A percentile compares a stretch with the other conserved stretches of the same genome.
Conservation (phyloP, 331 rosid species). For the Stylosanthes scabra region DNA sequence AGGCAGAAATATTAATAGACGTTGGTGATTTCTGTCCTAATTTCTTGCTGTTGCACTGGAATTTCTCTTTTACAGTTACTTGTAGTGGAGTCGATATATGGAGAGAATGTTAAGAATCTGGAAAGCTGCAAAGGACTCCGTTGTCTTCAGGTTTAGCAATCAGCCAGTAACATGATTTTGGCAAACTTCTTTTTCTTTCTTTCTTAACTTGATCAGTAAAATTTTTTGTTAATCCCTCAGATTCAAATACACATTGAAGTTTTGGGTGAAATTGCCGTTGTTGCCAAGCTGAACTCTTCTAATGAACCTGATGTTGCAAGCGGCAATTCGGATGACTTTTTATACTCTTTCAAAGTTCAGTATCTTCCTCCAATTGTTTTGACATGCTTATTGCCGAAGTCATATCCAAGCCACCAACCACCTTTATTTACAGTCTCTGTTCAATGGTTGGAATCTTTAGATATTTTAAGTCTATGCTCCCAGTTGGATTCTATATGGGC, state of each 20-base stretch:
- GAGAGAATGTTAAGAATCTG: slow-evolving; percentile 63
- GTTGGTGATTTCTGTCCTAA: not conserved
- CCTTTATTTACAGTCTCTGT: slow-evolving; percentile 76
- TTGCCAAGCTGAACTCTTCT: slow-evolving; percentile 60
- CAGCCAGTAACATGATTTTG: slow-evolving; percentile 27
- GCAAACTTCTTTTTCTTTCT: not conserved
- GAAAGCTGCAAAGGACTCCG: slow-evolving; percentile 63
- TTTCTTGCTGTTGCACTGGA: slow-evolving; percentile 27
- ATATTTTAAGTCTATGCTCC: slow-evolving; percentile 66
- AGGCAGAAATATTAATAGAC: not conserved
- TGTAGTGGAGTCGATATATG: slow-evolving; percentile 87
- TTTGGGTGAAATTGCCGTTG: slow-evolving; percentile 59
- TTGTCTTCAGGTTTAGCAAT: slow-evolving; percentile 72
- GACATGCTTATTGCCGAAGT: slow-evolving; percentile 79
- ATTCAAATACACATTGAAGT: slow-evolving; percentile 61
- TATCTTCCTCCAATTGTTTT: slow-evolving; percentile 84
- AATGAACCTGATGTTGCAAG: slow-evolving; percentile 37
- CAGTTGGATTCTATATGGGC: slow-evolving; percentile 76
- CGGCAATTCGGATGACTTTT: slow-evolving; percentile 51
- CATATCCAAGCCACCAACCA: slow-evolving; percentile 84
- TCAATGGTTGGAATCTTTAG: slow-evolving; percentile 69
- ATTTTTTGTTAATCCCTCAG: slow-evolving; percentile 43
- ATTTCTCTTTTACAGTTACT: slow-evolving; percentile 64
- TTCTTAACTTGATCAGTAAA: not conserved
- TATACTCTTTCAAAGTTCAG: slow-evolving; percentile 68